phyloP scores from a whole-genome alignment of 2,329 filamentous ascomycete species.

The Alternaria ventricosa region DNA sequence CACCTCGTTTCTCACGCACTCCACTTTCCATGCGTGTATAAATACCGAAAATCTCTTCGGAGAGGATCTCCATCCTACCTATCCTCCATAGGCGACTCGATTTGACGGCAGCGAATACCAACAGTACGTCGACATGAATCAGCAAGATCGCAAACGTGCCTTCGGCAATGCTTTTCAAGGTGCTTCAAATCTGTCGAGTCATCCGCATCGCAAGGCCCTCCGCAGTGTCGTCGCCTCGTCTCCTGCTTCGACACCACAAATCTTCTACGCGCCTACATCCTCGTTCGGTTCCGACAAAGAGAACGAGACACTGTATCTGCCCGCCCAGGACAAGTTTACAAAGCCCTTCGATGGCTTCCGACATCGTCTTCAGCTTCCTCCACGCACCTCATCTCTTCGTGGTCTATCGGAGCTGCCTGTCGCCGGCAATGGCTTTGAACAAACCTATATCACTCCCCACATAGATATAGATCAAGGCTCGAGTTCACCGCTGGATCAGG shows the following conservation, averaged over 20 bases:
- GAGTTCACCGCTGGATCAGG: background rate
- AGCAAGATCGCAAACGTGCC: slow-evolving; percentile 20
- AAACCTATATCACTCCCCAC: background rate
- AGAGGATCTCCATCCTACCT: background rate
- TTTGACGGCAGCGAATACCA: background rate
- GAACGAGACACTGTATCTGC: background rate
- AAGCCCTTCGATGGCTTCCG: background rate
- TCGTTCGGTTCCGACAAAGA: slow-evolving; percentile 7
- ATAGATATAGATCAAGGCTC: background rate
- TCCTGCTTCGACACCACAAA: background rate
- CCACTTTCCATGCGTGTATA: background rate
- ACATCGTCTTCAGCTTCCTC: background rate
- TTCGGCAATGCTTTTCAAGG: slow-evolving; percentile 25
- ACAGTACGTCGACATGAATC: background rate
- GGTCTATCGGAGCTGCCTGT: background rate
- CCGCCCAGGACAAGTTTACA: background rate
- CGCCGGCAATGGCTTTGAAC: background rate
- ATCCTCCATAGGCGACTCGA: background rate
- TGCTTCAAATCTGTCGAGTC: background rate
- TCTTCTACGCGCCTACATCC: background rate
- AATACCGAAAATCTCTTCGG: background rate
- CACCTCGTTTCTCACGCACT: background rate
- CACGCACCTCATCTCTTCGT: background rate
- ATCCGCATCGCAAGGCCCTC: slow-evolving; percentile 3
- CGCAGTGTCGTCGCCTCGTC: background rate